Percentiles rank a stretch among this genome's conserved stretches.
Evolutionary conservation across 306 rosid genomes (phyloP).

Genomic region (Casuarina equisetifolia): DNA sequence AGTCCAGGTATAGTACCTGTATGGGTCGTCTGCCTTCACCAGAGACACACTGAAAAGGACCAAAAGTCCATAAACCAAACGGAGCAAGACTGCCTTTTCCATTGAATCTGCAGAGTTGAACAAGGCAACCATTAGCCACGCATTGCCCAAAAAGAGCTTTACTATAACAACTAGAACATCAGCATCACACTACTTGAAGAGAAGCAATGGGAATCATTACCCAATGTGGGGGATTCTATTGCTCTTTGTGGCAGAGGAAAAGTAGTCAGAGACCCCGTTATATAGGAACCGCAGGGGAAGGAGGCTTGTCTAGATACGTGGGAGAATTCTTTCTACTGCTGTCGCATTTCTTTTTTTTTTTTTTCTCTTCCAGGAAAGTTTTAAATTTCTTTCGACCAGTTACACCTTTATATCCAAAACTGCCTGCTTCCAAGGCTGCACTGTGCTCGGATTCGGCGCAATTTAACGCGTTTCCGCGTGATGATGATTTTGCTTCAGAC

Average conservation of each 20-base stretch:
- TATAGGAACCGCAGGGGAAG: conserved; percentile 47
- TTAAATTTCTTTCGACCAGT: neutral
- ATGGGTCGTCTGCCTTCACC: conserved; percentile 80
- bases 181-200: conserved; percentile 12
- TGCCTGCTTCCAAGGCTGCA: neutral
- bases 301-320: neutral
- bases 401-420: neutral
- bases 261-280: conserved; percentile 22
- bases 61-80: conserved; percentile 40
- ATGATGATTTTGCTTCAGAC: conserved; percentile 25
- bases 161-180: conserved; percentile 16
- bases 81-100: conserved; percentile 47
- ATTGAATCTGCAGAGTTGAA: conserved; percentile 43
- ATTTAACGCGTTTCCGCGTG: conserved; percentile 50
- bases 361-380: neutral
- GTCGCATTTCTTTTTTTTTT: neutral
- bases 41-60: conserved; percentile 41
- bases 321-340: neutral
- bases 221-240: neutral
- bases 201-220: conserved; percentile 16
- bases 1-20: conserved; percentile 76
- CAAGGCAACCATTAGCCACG: conserved; percentile 9
- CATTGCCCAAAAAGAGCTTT: neutral
- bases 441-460: neutral
- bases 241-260: neutral